Evolutionary conservation across 2,329 filamentous ascomycete species (phyloP).

Genomic region (Aureobasidium sp.): DNA sequence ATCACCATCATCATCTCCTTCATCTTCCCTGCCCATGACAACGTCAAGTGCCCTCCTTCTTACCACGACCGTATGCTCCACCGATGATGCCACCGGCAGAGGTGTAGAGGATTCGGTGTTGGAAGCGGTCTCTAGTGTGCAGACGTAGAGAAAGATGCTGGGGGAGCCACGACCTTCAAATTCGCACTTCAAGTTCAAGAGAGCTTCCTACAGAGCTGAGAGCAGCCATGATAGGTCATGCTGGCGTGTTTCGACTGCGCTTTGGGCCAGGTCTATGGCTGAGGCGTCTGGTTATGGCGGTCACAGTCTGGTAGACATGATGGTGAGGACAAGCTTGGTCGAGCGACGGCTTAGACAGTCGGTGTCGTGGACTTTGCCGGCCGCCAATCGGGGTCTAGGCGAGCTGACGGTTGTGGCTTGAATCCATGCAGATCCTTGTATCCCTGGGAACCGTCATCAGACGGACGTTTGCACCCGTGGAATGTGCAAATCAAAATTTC

Average conservation of each 20-base stretch:
- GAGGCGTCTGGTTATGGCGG: slow-evolving; percentile 39
- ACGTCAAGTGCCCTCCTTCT: slow-evolving; percentile 63
- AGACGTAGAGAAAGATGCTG: slow-evolving; percentile 57
- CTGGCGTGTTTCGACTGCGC: slow-evolving; percentile 9
- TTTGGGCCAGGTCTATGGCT: neutral
- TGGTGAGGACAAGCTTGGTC: neutral
- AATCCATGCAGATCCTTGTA: neutral
- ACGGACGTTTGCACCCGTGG: neutral
- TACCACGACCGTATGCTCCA: slow-evolving; percentile 63
- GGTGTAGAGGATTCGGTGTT: neutral
- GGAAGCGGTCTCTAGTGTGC: slow-evolving; percentile 55
- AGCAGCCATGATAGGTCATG: slow-evolving; percentile 57
- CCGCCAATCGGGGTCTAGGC: neutral
- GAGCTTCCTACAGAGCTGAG: slow-evolving; percentile 50
- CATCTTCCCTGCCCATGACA: slow-evolving; percentile 61
- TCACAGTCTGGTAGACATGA: slow-evolving; percentile 54
- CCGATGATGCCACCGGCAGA: slow-evolving; percentile 62
- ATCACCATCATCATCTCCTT: slow-evolving; percentile 12
- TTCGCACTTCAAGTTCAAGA: slow-evolving; percentile 55
- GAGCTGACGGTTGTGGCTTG: slow-evolving; percentile 11
- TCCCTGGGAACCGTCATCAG: neutral
- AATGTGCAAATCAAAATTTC: neutral
- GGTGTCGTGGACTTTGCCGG: neutral
- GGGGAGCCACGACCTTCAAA: too few species aligned
- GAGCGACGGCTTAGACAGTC: neutral